Percentiles rank a stretch among this genome's conserved stretches.
Evolutionary conservation across 2,329 filamentous ascomycete genomes (phyloP).

Genomic region (Fusarium sp.): DNA sequence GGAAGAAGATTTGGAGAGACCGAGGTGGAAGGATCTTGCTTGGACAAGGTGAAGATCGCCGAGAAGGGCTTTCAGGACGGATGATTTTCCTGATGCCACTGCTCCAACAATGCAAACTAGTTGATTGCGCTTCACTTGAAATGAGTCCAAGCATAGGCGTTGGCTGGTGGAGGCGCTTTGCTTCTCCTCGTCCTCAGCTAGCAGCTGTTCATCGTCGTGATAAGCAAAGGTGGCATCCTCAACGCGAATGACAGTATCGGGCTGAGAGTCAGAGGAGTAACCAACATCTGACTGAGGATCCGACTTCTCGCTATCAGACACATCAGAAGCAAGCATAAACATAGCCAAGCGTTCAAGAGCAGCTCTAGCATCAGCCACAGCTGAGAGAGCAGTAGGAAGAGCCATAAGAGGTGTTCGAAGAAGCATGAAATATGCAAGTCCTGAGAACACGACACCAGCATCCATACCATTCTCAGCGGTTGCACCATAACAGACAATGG

Average conservation of each 20-base stretch:
- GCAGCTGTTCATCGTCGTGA: constrained; percentile 16
- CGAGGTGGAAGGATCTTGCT: constrained; percentile 2
- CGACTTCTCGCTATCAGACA: rapidly evolving
- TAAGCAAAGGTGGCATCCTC: constrained; percentile 16
- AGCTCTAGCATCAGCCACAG: constrained; percentile 23
- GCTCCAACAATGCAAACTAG: constrained; percentile 23
- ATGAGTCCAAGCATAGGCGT: background rate
- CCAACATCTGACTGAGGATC: background rate
- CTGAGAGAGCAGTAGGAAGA: constrained; percentile 16
- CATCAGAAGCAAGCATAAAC: constrained; percentile 27
- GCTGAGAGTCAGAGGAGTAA: rapidly evolving
- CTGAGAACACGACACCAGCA: constrained; percentile 17
- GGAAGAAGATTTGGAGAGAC: background rate
- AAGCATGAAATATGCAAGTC: constrained; percentile 19
- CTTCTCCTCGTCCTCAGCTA: background rate
- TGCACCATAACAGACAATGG: constrained; percentile 28
- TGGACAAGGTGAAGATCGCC: constrained; percentile 25
- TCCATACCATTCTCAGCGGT: constrained; percentile 23
- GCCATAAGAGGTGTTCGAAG: constrained; percentile 18
- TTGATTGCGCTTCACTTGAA: constrained; percentile 1
- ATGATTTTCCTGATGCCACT: constrained; percentile 24
- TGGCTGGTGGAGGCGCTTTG: background rate
- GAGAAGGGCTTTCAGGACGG: constrained; percentile 6
- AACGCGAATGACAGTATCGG: background rate
- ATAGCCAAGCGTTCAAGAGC: constrained; percentile 9